Evolutionary conservation across 1,284 basidiomycete species (phyloP), one percentile per base, ranked within the genome.

Genomic region (Boletus sp.): DNA sequence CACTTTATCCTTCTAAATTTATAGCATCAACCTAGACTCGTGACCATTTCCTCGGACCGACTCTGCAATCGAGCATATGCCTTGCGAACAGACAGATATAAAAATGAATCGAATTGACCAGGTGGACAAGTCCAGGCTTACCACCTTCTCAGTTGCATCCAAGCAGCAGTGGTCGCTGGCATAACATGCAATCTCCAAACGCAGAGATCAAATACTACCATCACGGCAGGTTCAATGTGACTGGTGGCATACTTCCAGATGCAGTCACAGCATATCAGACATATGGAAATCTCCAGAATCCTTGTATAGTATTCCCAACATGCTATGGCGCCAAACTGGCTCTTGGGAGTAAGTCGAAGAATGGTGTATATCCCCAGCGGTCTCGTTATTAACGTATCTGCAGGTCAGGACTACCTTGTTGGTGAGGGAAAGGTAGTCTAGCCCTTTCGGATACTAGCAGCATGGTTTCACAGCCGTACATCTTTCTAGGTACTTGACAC

Each of bases 371-470:
- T n/a, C 12, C 42, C 45, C 27, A 35, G 18, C 8, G 16, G 4
- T 24, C 24, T 24, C 16, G 24, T 47, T 51, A 8, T 24, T 57
- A n/a, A 61, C 33, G 8, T 7, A 36, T 44, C 22, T 18, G 22
- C 72, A 81, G 80, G 74, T 62, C 81, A 82, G 60, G 63, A 72
- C 22, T 82, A 81, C 61, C 68, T 83, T 72, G 73, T 84, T 37
- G 81, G 82, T 9, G 69, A 76, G 49, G 76, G 77, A 56, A 83
- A 82, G 71, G 79, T 75, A 29, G 53, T 13, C n/a, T 31, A 37
- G 31, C 27, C 35, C 15, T 48, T 29, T 39, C 8, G 2, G 12
- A 37, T 27, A 16, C 13, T 35, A 2, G 49, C 20, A 20, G 4
- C 8, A 31, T n/a, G 58, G n/a, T 31, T 48, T 48, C 18, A 63